Evolutionary conservation across 345 rosid genomes (phyloP), one percentile per base, ranked within the genome.

Genomic region (Populus ilicifolia): DNA sequence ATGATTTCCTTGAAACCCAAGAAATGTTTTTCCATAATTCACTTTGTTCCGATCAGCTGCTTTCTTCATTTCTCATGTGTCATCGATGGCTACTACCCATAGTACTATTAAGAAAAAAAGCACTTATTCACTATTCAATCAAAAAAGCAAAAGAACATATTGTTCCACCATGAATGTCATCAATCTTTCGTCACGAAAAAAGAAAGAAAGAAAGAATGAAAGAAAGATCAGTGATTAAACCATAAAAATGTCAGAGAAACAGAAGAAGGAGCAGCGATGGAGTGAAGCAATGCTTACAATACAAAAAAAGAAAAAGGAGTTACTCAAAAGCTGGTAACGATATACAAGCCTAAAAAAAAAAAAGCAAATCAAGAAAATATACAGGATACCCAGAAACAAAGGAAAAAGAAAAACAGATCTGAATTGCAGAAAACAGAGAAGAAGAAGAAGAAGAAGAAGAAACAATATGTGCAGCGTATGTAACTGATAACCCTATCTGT

Each of bases 1-100:
- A 74, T 62, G 54, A 78, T 78, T 87, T 82, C 69, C 84, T 84
- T 84, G 27, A 70, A 54, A 84, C 12, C n/a, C 35, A 86, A 84
- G 87, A 82, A 88, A 86, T n/a, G 41, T 62, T 74, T 54, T 65
- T 71, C 21, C 50, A 77, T 56, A 59, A 63, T 82, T 59, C 66
- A 25, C 50, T 78, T 59, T 67, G 35, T 21, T 56, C 69, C 74
- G 72, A 65, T 52, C 48, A 44, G 44, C 67, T 29, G 11, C 14
- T 43, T 35, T 72, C 11, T 48, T 62, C 70, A 36, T 17, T 69
- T 74, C 46, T 12, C 16, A 21, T 29, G 67, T 67, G n/a, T 10
- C 64, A 59, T 59, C 64, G 23, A 59, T 23, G 64, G 64, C 27
- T 59, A 23, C 27, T 59, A 23, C 64, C 10, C 23, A 13, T 23